Base-by-base conservation (phyloP, 805 yeast species). In the Monosporozyma yasuniensis region DNA sequence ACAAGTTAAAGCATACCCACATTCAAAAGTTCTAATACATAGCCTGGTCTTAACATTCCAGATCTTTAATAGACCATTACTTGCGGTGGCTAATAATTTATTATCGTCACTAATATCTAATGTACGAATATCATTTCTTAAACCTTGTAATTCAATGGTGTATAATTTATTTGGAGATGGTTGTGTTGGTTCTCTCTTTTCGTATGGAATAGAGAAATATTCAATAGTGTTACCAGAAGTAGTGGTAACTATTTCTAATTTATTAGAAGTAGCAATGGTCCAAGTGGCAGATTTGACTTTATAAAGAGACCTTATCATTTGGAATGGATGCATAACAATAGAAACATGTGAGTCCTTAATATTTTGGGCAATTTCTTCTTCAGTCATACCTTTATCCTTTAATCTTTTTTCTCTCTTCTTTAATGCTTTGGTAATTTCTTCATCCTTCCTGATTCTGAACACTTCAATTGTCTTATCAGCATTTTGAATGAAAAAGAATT, bases 41-140 rank as follows among this genome's bases (percentile, higher is more conserved):
- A 81, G 78, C 18, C 71, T 73, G 1, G 91, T 81, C 54, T 75
- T 74, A 27, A 84, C 64, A 61, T 93, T 93, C 96, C 96, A 90
- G 21, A 93, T 75, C 62, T 93, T 93, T 54, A 93, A 69, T 56
- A 80, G 77, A 21, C 97, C 97, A 61, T 89, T 88, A 2, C 96
- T 84, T 0, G 96, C 96, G 1, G 96, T 84, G 2, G 89, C 95
- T 41, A 91, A 70, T 51, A 93, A 70, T 63, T 80, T 80, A 64
- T 83, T 80, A 68, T 91, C 96, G 49, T 81, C 79, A 50, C 95
- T 84, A 34, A 93, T 73, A 56, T 88, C 90, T 61, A 87, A 71
- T 4, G 95, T 76, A 59, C 99, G 77, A 25, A 91, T 76, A 66
- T 93, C 99, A 2, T 88, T 80, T 63, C 97, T 79, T 66, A 90